A percentile compares a stretch with the other conserved stretches of the same genome.
Conservation (phyloP, 345 rosid genomes). For the Kandelia obovata region DNA sequence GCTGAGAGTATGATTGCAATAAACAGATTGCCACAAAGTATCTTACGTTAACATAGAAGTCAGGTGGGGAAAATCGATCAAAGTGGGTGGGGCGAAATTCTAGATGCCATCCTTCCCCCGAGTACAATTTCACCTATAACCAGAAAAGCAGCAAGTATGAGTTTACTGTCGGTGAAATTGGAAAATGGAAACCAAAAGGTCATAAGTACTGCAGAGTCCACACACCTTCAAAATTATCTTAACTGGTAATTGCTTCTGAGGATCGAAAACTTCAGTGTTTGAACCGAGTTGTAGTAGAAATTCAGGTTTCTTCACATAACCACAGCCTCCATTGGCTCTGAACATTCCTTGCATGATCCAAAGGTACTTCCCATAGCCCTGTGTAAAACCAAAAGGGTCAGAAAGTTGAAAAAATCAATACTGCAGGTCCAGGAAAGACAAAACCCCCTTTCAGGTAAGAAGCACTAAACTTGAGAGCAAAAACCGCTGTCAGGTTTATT, state of each 20-base stretch:
- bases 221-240: constrained; percentile 18
- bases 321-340: constrained; percentile 31
- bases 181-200: background rate
- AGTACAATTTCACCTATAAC: constrained; percentile 20
- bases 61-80: constrained; percentile 30
- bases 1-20: background rate
- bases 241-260: background rate
- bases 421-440: too few species aligned
- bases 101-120: constrained; percentile 30
- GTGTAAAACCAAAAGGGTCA: background rate
- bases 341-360: constrained; percentile 35
- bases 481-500: too few species aligned
- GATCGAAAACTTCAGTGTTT: constrained; percentile 15
- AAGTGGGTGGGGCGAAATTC: constrained; percentile 28
- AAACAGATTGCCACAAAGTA: background rate
- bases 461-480: too few species aligned
- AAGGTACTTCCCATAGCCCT: constrained; percentile 25
- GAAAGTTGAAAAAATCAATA: too few species aligned
- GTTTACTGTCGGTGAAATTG: background rate
- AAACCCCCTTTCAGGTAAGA: too few species aligned
- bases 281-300: constrained; percentile 16
- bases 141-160: background rate
- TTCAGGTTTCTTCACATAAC: constrained; percentile 27
- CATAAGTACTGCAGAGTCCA: background rate
- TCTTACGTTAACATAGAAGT: constrained; percentile 25